Percentiles rank a stretch among this genome's conserved stretches.
Conservation (phyloP, 2,329 filamentous ascomycete species). For the Trichophyton schoenleinii region DNA sequence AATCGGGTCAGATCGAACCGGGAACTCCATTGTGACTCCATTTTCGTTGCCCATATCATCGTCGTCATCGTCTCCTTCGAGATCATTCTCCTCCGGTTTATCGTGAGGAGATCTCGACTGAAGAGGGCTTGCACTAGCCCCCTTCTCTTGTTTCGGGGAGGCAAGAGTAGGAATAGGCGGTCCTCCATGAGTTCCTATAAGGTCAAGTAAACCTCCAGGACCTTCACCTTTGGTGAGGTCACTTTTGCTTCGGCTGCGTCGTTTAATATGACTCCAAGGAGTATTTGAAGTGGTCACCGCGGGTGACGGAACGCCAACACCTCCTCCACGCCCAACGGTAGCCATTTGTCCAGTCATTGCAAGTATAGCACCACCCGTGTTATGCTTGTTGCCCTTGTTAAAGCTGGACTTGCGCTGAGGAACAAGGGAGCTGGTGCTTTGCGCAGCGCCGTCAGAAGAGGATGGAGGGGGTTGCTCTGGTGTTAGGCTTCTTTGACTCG, state of each 20-base stretch:
- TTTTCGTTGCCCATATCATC: conserved; percentile 45
- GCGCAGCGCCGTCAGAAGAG: not conserved
- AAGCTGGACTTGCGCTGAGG: conserved; percentile 29
- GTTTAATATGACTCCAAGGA: conserved; percentile 37
- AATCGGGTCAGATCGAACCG: conserved; percentile 53
- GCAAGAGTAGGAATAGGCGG: conserved; percentile 46
- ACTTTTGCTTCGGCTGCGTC: conserved; percentile 44
- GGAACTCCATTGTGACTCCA: conserved; percentile 50
- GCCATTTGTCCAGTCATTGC: conserved; percentile 36
- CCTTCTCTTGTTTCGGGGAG: conserved; percentile 31
- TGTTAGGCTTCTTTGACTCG: conserved; percentile 8
- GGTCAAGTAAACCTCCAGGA: conserved; percentile 36
- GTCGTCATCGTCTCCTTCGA: conserved; percentile 51
- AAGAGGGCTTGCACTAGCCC: conserved; percentile 9
- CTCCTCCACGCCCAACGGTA: conserved; percentile 41
- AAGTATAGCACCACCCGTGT: conserved; percentile 30
- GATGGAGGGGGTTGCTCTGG: not conserved
- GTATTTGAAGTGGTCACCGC: conserved; percentile 20
- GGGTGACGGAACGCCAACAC: conserved; percentile 40
- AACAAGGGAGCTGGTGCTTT: conserved; percentile 17
- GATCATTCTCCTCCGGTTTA: conserved; percentile 27
- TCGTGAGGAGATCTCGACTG: conserved; percentile 22
- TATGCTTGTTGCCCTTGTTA: conserved; percentile 28
- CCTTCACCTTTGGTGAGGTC: conserved; percentile 36
- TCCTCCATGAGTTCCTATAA: conserved; percentile 47